Evolutionary conservation across 257 asterid species (phyloP), one percentile per base, ranked within the genome.

Genomic region (Scutellaria baicalensis): DNA sequence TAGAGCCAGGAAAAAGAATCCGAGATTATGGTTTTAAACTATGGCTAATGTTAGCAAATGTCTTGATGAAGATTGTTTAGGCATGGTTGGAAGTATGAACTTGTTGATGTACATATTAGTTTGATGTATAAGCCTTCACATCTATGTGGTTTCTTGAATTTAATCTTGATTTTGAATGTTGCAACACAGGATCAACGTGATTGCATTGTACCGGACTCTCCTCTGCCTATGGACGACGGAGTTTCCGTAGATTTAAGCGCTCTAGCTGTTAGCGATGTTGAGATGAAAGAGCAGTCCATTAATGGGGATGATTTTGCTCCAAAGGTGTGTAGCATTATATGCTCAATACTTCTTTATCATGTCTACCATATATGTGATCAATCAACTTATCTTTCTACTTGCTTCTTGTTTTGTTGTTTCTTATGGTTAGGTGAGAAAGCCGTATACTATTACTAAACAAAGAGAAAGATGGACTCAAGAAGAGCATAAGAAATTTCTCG

Each of bases 401-500:
- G 33, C 52, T 27, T 27, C 52, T 38, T 68, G n/a, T 13, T 16
- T 49, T 69, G 57, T 39, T 59, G 5, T 6, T 18, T 56, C 64
- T 59, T 61, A 74, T 33, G 31, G 40, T 47, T 75, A 93, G 98
- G 87, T 71, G 61, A 83, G 98, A 75, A 93, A 93, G 78, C 94
- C 97, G 0, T 93, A 93, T 79, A 93, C 98, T 11, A 88, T 90
- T 39, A 83, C 96, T 6, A 93, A 93, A 76, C 98, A 93, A 79
- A 84, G 98, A 76, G 98, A 93, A 59, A 84, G 93, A 81, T 93
- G 98, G 98, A 85, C 97, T 0, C 97, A 90, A 56, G 98, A 88
- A 67, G 98, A 93, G 81, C 98, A 93, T 59, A 85, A 77, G 9
- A 90, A 87, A 66, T 93, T 93, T 72, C 84, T 93, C 4, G 97